A percentile compares a stretch with the other conserved stretches of the same genome.
These are phyloP conservation scores for Ogataea salicorniae DNA, from an alignment of 805 yeast species.

Conservation along the genomic window DNA sequence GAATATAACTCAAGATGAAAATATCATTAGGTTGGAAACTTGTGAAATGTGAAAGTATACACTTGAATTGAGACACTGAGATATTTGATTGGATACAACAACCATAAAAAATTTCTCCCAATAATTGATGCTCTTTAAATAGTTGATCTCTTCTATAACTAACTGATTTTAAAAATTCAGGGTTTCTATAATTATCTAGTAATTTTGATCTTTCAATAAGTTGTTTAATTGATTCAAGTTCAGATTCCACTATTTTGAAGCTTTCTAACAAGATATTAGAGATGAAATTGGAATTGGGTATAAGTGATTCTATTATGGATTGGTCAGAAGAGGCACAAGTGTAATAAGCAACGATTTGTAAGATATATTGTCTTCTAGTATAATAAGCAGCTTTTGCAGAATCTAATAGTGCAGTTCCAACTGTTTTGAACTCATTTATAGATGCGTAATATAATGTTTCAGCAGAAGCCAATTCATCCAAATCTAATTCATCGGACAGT, in stretches of 20 bases:
- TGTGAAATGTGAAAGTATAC: constrained; percentile 41
- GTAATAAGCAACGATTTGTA: constrained; percentile 54
- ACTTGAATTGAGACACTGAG: constrained; percentile 30
- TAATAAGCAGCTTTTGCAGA: constrained; percentile 66
- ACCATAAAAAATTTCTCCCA: constrained; percentile 62
- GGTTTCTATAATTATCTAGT: constrained; percentile 43
- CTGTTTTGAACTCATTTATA: constrained; percentile 27
- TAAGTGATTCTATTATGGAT: neutral
- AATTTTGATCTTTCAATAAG: constrained; percentile 46
- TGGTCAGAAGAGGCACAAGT: constrained; percentile 20
- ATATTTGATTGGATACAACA: constrained; percentile 36
- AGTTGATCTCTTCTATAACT: constrained; percentile 59
- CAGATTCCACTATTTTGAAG: constrained; percentile 53
- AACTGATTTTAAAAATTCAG: constrained; percentile 42
- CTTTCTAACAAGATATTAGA: constrained; percentile 45
- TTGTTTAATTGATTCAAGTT: constrained; percentile 51
- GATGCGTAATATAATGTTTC: constrained; percentile 54
- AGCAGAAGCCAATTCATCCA: constrained; percentile 76
- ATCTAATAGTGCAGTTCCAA: constrained; percentile 49
- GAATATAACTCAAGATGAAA: constrained; percentile 59
- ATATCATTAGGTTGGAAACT: constrained; percentile 55
- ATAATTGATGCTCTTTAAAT: constrained; percentile 60
- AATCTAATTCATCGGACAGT: constrained; percentile 57
- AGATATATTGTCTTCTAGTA: constrained; percentile 63
- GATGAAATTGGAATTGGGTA: constrained; percentile 17